Evolutionary conservation across 2,329 filamentous ascomycete genomes (phyloP), one percentile per base, ranked within the genome.

Genomic region (Conoideocrella luteorostrata): DNA sequence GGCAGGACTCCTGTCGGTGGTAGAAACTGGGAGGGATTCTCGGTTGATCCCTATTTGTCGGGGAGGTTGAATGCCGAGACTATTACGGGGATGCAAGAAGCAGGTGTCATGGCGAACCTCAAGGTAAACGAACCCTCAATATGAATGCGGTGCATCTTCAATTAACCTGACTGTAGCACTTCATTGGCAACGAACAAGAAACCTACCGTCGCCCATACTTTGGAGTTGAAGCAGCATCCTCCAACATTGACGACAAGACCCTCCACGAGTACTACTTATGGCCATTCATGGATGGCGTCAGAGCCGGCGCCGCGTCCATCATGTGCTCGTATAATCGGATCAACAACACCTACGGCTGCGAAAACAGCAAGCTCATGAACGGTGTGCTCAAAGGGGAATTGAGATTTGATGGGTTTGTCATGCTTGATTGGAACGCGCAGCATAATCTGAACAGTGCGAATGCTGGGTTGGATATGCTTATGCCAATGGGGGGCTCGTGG

Each of bases 81-180:
- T 1, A 78, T 91, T 52, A 72, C 77, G 49, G 87, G 86, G 23
- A 86, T 88, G 41, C 87, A 93, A 58, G 78, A 82, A 55, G 80
- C 82, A 3, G 87, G 87, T 53, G 80, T 91, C 29, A 84, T 94
- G 59, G 86, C 88, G 44, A 87, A 82, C 67, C 80, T 71, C 71
- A 91, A 77, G 61, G 69, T 69, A 29, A 15, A 23, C 21, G 4
- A n/a, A n/a, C n/a, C n/a, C n/a, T n/a, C n/a, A n/a, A n/a, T n/a
- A n/a, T n/a, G n/a, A n/a, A n/a, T n/a, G n/a, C n/a, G n/a, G n/a
- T n/a, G n/a, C n/a, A n/a, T n/a, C n/a, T n/a, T n/a, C n/a, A 23
- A 13, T 21, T 15, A n/a, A 35, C 28, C 12, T n/a, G n/a, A 18
- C 11, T 12, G 10, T 28, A 66, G 74, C 78, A 83, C 51, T 74